Conservation (phyloP, 169 alveolate species). For the Cryptosporidium bovis region DNA sequence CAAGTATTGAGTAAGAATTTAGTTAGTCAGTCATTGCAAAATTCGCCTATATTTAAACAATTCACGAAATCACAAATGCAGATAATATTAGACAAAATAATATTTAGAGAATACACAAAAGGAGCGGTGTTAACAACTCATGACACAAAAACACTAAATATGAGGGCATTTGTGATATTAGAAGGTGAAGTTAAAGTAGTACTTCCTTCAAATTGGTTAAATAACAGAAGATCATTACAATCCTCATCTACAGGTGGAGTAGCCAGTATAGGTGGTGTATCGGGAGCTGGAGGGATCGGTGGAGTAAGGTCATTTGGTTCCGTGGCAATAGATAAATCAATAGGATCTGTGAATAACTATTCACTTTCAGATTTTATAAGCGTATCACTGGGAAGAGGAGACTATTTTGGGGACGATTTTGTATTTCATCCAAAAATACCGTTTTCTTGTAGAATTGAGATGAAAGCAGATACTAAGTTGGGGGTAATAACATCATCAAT, state of each 20-base stretch:
- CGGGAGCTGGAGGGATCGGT: background rate
- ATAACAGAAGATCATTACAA: slow-evolving; percentile 31
- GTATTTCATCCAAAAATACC: slow-evolving; percentile 86
- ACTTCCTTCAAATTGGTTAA: slow-evolving; percentile 59
- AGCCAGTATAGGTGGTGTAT: background rate
- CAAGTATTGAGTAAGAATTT: slow-evolving; percentile 81
- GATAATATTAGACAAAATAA: slow-evolving; percentile 24
- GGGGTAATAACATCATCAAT: slow-evolving; percentile 66
- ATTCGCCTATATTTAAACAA: slow-evolving; percentile 85
- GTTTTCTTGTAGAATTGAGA: slow-evolving; percentile 84
- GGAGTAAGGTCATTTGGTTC: background rate
- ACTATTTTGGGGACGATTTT: slow-evolving; percentile 94
- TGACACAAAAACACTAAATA: slow-evolving; percentile 44
- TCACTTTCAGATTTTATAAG: slow-evolving; percentile 28
- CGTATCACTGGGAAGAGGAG: slow-evolving; percentile 88
- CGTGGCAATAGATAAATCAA: slow-evolving; percentile 45
- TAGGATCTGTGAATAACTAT: slow-evolving; percentile 37
- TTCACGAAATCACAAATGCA: slow-evolving; percentile 78
- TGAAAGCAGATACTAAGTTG: slow-evolving; percentile 76
- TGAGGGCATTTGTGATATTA: slow-evolving; percentile 81
- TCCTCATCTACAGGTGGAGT: background rate
- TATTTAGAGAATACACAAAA: slow-evolving; percentile 11
- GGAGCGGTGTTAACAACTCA: background rate
- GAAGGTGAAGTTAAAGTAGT: slow-evolving; percentile 86
- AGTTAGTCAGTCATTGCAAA: slow-evolving; percentile 78